phyloP scores from a whole-genome alignment of 768 basidiomycete genomes.

The Crepidotus variabilis region DNA sequence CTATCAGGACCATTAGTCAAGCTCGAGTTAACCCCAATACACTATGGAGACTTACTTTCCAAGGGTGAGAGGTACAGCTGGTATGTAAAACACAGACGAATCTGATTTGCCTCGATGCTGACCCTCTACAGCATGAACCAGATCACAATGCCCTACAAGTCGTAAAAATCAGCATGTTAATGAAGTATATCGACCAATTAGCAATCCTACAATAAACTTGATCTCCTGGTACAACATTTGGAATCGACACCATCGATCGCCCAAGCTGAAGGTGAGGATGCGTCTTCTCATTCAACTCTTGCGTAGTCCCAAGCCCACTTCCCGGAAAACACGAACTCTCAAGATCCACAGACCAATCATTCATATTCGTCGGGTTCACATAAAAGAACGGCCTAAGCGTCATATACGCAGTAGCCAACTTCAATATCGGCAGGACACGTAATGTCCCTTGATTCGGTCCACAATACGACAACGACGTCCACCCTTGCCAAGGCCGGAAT shows the following conservation, averaged over 20 bases:
- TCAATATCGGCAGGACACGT: conserved; percentile 54
- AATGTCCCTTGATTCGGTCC: conserved; percentile 62
- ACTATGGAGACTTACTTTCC: conserved; percentile 34
- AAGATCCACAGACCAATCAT: conserved; percentile 55
- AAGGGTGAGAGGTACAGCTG: conserved; percentile 46
- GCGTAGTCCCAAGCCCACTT: conserved; percentile 46
- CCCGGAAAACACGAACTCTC: conserved; percentile 52
- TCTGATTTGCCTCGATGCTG: conserved; percentile 43
- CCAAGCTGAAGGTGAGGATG: conserved; percentile 63
- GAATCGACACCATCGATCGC: conserved; percentile 55
- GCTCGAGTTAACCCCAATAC: not conserved
- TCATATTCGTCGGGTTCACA: conserved; percentile 27
- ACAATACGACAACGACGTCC: conserved; percentile 50
- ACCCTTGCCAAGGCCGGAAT: conserved; percentile 57
- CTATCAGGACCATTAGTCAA: conserved; percentile 21
- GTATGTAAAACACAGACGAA: conserved; percentile 56
- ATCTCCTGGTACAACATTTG: conserved; percentile 58
- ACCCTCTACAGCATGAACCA: conserved; percentile 51
- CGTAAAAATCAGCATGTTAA: not conserved
- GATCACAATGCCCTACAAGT: conserved; percentile 47
- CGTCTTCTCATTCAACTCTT: conserved; percentile 49
- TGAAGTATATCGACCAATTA: not conserved
- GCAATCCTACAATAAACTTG: conserved; percentile 49
- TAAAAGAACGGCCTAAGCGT: conserved; percentile 64
- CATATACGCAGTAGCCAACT: conserved; percentile 53